Conservation (phyloP, 2,329 filamentous ascomycete species). For the Fusarium nodosum region DNA sequence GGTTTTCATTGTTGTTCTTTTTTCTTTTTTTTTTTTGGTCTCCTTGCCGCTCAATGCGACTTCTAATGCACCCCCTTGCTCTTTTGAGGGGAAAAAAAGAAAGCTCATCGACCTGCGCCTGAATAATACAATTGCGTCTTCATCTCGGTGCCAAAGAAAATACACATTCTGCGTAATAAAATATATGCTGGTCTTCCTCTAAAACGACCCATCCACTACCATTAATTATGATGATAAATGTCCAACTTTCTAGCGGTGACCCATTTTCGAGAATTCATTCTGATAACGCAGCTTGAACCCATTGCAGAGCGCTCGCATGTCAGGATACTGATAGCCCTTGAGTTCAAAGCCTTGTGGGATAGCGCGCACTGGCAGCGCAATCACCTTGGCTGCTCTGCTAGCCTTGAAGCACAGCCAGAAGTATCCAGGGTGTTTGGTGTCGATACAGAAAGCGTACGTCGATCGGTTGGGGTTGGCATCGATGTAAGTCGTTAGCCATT, state of each 20-base stretch:
- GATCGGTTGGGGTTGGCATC: constrained; percentile 95
- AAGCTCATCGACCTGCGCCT: constrained; percentile 37
- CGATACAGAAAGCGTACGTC: constrained; percentile 95
- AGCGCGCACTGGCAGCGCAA: constrained; percentile 87
- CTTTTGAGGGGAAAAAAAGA: constrained; percentile 21
- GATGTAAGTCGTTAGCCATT: constrained; percentile 96
- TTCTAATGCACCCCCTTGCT: constrained; percentile 25
- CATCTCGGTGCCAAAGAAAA: constrained; percentile 21
- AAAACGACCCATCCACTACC: neutral
- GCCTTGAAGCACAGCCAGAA: constrained; percentile 98
- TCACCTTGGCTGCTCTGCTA: constrained; percentile 78
- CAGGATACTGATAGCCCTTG: constrained; percentile 88
- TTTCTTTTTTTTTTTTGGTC: neutral
- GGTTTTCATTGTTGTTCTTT: constrained; percentile 24
- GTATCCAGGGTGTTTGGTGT: constrained; percentile 91
- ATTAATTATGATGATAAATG: constrained; percentile 1
- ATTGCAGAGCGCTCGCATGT: constrained; percentile 95
- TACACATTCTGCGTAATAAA: constrained; percentile 34
- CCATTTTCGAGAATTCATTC: constrained; percentile 74
- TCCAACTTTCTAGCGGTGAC: constrained; percentile 47
- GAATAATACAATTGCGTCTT: constrained; percentile 35
- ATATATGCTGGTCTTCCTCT: constrained; percentile 16
- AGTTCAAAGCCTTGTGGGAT: constrained; percentile 95
- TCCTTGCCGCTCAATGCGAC: constrained; percentile 11
- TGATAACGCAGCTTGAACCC: constrained; percentile 90